A percentile compares a stretch with the other conserved stretches of the same genome.
These are phyloP conservation scores for Chrysosporium queenslandicum DNA, from an alignment of 2,329 filamentous ascomycete genomes.

Conservation along the genomic window DNA sequence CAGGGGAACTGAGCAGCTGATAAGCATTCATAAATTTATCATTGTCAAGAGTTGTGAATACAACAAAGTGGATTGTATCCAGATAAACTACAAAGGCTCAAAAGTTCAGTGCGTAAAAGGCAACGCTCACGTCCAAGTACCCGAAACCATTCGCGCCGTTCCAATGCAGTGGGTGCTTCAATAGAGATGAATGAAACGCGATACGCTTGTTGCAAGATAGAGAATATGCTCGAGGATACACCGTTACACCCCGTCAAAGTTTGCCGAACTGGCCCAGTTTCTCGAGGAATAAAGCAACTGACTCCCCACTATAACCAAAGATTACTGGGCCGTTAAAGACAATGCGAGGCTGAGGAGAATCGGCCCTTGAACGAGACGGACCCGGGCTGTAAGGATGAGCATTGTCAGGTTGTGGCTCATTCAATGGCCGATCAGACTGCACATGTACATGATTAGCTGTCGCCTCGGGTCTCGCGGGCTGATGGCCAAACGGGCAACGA, in stretches of 20 bases:
- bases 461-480: not conserved
- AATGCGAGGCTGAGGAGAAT: slow-evolving; percentile 40
- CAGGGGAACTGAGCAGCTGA: too few species aligned
- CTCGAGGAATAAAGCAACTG: slow-evolving; percentile 67
- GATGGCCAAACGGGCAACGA: slow-evolving; percentile 36
- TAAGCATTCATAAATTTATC: too few species aligned
- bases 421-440: not conserved
- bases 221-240: not conserved
- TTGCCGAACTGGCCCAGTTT: slow-evolving; percentile 31
- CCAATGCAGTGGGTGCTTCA: not conserved
- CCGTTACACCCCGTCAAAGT: not conserved
- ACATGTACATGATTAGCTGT: not conserved
- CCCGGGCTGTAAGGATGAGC: slow-evolving; percentile 13
- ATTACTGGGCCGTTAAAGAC: slow-evolving; percentile 90
- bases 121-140: too few species aligned
- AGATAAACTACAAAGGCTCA: too few species aligned
- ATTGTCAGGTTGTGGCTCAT: not conserved
- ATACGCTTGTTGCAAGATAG: not conserved
- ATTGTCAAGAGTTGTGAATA: too few species aligned
- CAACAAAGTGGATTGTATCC: too few species aligned
- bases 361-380: not conserved
- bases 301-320: slow-evolving; percentile 77
- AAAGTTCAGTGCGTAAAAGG: too few species aligned
- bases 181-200: too few species aligned
- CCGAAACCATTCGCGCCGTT: not conserved